Percentiles rank a stretch among this genome's conserved stretches.
Evolutionary conservation across 768 basidiomycete species (phyloP).

Genomic region (Kwoniella europaea): DNA sequence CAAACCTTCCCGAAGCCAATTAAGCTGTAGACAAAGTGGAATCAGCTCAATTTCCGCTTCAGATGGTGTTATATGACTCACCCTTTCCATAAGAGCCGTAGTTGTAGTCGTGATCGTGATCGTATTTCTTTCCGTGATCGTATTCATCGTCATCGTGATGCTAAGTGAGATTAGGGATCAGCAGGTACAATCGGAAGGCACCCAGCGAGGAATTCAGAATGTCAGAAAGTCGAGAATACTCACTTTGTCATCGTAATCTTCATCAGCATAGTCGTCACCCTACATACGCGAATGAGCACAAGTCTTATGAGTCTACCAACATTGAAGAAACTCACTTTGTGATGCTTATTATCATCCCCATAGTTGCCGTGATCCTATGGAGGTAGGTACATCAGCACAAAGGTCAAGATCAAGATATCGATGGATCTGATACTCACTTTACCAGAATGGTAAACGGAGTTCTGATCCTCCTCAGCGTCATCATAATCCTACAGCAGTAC

Average conservation of each 20-base stretch:
- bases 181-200: too few relatives aligned
- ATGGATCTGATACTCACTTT: too few relatives aligned
- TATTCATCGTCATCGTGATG: conserved; percentile 4
- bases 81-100: conserved; percentile 7
- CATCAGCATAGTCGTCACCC: not conserved
- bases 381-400: not conserved
- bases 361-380: not conserved
- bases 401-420: too few relatives aligned
- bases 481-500: too few relatives aligned
- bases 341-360: not conserved
- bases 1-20: not conserved
- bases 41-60: too few relatives aligned
- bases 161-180: not conserved
- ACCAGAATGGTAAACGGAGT: too few relatives aligned
- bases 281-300: not conserved
- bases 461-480: too few relatives aligned
- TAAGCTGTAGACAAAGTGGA: not conserved
- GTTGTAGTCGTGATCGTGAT: not conserved
- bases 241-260: not conserved
- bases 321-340: not conserved
- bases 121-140: conserved; percentile 1
- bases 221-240: too few relatives aligned
- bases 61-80: too few relatives aligned
- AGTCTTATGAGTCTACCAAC: not conserved
- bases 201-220: too few relatives aligned